Conservation (phyloP, 768 basidiomycete species). For the Polyporus arcularius region DNA sequence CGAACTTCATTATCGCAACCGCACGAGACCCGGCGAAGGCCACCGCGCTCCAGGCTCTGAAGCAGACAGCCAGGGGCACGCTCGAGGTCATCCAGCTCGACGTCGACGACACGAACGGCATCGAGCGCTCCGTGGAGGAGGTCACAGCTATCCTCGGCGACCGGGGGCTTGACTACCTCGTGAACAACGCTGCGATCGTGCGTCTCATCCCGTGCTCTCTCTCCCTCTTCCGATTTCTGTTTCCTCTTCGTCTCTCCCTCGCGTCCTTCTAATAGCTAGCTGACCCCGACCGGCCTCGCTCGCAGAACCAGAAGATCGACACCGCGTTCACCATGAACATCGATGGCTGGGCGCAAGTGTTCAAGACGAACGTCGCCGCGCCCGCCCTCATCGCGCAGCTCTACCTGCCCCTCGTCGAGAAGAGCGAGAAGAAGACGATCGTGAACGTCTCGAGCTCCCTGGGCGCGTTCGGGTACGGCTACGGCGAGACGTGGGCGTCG, state of each 20-base stretch:
- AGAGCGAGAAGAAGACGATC: slow-evolving; percentile 32
- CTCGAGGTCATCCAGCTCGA: slow-evolving; percentile 37
- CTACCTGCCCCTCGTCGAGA: slow-evolving; percentile 35
- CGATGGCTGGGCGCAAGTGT: slow-evolving; percentile 23
- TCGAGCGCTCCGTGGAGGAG: slow-evolving; percentile 24
- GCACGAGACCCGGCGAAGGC: slow-evolving; percentile 29
- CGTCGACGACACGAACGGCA: slow-evolving; percentile 25
- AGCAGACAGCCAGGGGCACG: slow-evolving; percentile 23
- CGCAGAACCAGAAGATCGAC: slow-evolving; percentile 22
- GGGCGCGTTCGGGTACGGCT: slow-evolving; percentile 32
- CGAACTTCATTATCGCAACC: slow-evolving; percentile 31
- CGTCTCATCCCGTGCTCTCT: not conserved
- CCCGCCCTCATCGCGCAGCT: slow-evolving; percentile 36
- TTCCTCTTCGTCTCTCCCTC: no score
- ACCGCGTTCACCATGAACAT: slow-evolving; percentile 29
- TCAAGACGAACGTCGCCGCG: slow-evolving; percentile 37
- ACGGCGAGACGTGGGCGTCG: slow-evolving; percentile 20
- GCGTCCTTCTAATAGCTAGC: no score
- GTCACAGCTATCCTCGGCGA: slow-evolving; percentile 30
- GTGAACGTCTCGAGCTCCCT: slow-evolving; percentile 36
- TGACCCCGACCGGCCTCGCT: not conserved
- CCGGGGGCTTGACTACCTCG: slow-evolving; percentile 38
- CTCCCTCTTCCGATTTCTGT: not conserved
- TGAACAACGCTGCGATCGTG: slow-evolving; percentile 41
- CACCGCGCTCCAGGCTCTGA: slow-evolving; percentile 21